Base-by-base conservation (phyloP, 1,139 yeast species). In the Taiozyma sp. region DNA sequence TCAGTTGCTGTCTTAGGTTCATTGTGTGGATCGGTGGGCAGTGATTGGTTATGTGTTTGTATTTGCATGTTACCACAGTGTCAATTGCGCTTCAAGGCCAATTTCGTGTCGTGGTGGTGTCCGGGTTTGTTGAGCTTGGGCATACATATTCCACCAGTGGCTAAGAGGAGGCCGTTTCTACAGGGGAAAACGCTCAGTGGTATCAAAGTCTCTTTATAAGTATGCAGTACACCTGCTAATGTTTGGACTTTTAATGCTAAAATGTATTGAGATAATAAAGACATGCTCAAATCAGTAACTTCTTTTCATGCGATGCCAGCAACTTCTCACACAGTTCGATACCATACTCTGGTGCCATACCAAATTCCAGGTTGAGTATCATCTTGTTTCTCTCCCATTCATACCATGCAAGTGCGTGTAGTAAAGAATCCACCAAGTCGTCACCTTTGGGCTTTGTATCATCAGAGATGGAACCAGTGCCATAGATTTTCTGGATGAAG, bases 391-490 rank as follows among this genome's bases (percentile, higher is more conserved):
- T 57, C 49, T 74, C 71, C 82, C 85, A 81, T 16, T 70, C 66
- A 14, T 70, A 51, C 78, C 81, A 80, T 0, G 81, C 72, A 0
- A 81, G 50, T 0, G 80, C 85, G 63, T 84, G 88, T 5, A 83
- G 63, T 19, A 84, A 65, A 0, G 84, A 73, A 61, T 84, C 90
- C 9, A 80, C 77, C 23, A 82, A 63, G 60, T 84, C 90, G 61
- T 84, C 90, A 38, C 78, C 77, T 59, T 83, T 83, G 32, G 67
- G 68, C 3, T 65, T 60, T 1, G 66, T 67, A 14, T 47, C 43
- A 4, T 9, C 28, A 8, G 24, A 38, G 22, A 42, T 52, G 8
- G 30, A 23, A 5, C 22, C 34, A 23, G 30, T 28, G 4, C 39
- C 42, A 14, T 46, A 45, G 1, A 49, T 47, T 9, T 13, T 13